Percentiles rank a stretch among this genome's conserved stretches.
These are phyloP conservation scores for Macroventuria anomochaeta DNA, from an alignment of 2,329 filamentous ascomycete species.

Conservation along the genomic window DNA sequence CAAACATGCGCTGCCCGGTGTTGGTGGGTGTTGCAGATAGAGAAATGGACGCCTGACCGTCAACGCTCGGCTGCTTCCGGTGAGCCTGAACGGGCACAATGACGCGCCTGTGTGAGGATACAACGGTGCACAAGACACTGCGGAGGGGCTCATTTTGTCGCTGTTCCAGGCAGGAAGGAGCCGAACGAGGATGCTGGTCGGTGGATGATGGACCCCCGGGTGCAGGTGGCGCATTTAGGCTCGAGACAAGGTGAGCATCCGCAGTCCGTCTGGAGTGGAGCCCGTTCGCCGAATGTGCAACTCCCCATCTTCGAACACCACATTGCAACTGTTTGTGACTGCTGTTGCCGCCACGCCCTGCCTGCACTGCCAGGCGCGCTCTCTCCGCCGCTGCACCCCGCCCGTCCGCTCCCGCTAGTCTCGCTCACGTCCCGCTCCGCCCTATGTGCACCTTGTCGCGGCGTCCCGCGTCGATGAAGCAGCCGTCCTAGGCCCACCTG, in stretches of 20 bases:
- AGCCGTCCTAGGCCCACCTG: conserved; percentile 46
- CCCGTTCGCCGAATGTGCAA: conserved; percentile 10
- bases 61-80: conserved; percentile 7
- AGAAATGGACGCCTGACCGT: not conserved
- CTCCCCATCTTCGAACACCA: conserved; percentile 11
- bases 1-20: conserved; percentile 2
- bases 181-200: conserved; percentile 8
- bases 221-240: conserved; percentile 25
- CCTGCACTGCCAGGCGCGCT: conserved; percentile 11
- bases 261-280: conserved; percentile 26
- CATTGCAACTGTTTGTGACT: conserved; percentile 5
- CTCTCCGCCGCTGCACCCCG: conserved; percentile 14
- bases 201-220: conserved; percentile 5
- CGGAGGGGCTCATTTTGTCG: conserved; percentile 15
- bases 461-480: conserved; percentile 46
- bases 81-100: conserved; percentile 3
- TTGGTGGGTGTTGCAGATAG: not conserved
- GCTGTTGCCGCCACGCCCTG: conserved; percentile 1
- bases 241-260: conserved; percentile 17
- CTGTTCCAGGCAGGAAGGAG: conserved; percentile 22
- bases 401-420: conserved; percentile 22
- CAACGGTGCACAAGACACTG: not conserved
- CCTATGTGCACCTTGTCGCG: conserved; percentile 23
- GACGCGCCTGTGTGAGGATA: conserved; percentile 7
- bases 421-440: conserved; percentile 1